Evolutionary conservation across 1,284 basidiomycete genomes (phyloP), one percentile per base, ranked within the genome.

Genomic region (Mrakiaceae sp.): DNA sequence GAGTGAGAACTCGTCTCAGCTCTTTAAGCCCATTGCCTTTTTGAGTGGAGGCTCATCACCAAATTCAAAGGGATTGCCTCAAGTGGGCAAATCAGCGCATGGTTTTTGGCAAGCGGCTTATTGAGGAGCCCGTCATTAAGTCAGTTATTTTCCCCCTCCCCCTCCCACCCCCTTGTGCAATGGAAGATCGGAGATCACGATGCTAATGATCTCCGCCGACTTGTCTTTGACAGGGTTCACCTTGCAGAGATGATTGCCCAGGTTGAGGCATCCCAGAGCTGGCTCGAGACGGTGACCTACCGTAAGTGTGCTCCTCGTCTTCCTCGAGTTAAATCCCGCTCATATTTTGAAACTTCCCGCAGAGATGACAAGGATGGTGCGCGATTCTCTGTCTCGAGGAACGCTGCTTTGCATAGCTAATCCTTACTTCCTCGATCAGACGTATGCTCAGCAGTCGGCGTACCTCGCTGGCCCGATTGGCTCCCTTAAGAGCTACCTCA

Each of bases 191-290:
- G 27, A 27, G 27, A 27, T 27, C 27, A 27, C 2, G 27, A 27
- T 27, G 27, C 27, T 27, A 27, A 27, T 27, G 27, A 27, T n/a
- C 27, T 27, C 27, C 27, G 27, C 27, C 27, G 27, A 27, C 27
- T 27, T 27, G 27, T 27, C 27, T 27, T 27, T 27, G 27, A 27
- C 70, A 83, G 91, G 63, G 81, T 82, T 70, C 93, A 92, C 80
- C 76, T 95, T 58, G 90, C 90, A 2, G 79, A 79, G 42, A 91
- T 94, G 88, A 90, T 94, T 67, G 83, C 87, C 39, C 85, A 89
- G 66, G 81, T 83, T 47, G 90, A 94, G 77, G 84, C 87, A 0
- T 84, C 83, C 64, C 92, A 96, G 73, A 83, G 82, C 58, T 96
- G 91, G 90, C 78, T 95, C 43, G 93, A 97, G 69, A 63, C 67